Percentiles rank a stretch among this genome's conserved stretches.
These are phyloP conservation scores for Fusarium duplospermum DNA, from an alignment of 2,329 filamentous ascomycete genomes.

Conservation along the genomic window DNA sequence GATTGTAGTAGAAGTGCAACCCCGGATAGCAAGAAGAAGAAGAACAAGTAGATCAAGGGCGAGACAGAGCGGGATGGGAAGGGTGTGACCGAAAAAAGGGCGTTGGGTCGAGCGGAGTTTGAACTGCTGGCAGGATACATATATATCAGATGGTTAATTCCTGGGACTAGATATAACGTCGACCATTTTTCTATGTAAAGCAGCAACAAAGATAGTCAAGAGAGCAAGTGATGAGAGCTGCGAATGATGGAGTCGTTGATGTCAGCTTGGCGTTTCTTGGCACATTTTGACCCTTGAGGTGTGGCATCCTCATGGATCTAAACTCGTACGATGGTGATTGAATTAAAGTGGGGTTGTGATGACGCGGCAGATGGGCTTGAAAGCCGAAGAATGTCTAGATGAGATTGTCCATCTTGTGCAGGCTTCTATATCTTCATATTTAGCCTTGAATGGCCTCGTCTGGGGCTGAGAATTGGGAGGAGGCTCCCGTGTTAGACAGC, in stretches of 20 bases:
- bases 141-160: background rate
- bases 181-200: conserved; percentile 11
- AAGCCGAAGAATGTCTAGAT: background rate
- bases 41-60: conserved; percentile 13
- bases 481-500: background rate
- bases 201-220: background rate
- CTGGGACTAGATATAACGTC: background rate
- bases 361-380: background rate
- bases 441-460: background rate
- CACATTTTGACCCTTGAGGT: background rate
- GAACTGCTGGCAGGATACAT: background rate
- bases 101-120: background rate
- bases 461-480: background rate
- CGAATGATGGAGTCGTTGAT: background rate
- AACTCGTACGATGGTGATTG: background rate
- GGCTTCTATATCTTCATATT: background rate
- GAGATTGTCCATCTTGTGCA: background rate
- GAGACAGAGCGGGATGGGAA: background rate
- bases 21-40: conserved; percentile 38
- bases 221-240: background rate
- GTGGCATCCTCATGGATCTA: background rate
- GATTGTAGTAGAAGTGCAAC: conserved; percentile 17
- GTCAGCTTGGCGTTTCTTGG: background rate
- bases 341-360: background rate
- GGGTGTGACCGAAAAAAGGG: background rate